phyloP scores from a whole-genome alignment of 2,329 filamentous ascomycete species.

The Xylariaceae sp. region DNA sequence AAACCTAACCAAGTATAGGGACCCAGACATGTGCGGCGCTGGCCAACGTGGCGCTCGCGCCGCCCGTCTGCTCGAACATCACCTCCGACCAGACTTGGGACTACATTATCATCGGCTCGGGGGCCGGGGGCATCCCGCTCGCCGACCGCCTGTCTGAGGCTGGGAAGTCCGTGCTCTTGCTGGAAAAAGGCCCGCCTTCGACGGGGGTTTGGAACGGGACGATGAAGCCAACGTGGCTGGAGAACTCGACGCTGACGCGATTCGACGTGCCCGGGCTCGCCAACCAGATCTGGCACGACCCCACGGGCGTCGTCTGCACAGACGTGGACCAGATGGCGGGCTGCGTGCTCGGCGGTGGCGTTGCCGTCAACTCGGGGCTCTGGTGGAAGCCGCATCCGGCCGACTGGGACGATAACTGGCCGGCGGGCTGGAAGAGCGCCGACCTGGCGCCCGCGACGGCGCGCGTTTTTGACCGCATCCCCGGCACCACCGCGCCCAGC shows the following conservation, averaged over 20 bases:
- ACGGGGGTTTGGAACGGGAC: conserved; percentile 64
- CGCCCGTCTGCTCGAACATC: conserved; percentile 30
- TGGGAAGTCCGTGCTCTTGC: conserved; percentile 64
- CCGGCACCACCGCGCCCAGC: conserved; percentile 67
- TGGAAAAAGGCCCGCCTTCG: conserved; percentile 61
- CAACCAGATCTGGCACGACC: conserved; percentile 68
- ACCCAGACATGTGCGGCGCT: conserved; percentile 23
- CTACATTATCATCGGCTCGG: conserved; percentile 62
- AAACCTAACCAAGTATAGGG: conserved; percentile 20
- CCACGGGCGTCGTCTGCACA: conserved; percentile 63
- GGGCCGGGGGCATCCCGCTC: conserved; percentile 59
- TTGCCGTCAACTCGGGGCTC: conserved; percentile 66
- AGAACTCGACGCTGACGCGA: conserved; percentile 62
- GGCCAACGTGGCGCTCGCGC: conserved; percentile 27
- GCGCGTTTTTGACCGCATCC: conserved; percentile 68
- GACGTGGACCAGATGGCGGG: conserved; percentile 72
- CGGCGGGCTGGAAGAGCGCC: conserved; percentile 66
- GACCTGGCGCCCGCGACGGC: conserved; percentile 63
- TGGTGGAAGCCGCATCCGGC: conserved; percentile 65
- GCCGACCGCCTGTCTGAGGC: conserved; percentile 63
- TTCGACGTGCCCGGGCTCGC: conserved; percentile 71
- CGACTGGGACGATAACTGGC: conserved; percentile 74
- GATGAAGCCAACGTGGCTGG: conserved; percentile 62
- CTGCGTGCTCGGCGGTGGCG: conserved; percentile 67
- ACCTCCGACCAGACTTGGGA: conserved; percentile 47